Conservation (phyloP, 1,284 basidiomycete species). For the Puccinia novopanici region DNA sequence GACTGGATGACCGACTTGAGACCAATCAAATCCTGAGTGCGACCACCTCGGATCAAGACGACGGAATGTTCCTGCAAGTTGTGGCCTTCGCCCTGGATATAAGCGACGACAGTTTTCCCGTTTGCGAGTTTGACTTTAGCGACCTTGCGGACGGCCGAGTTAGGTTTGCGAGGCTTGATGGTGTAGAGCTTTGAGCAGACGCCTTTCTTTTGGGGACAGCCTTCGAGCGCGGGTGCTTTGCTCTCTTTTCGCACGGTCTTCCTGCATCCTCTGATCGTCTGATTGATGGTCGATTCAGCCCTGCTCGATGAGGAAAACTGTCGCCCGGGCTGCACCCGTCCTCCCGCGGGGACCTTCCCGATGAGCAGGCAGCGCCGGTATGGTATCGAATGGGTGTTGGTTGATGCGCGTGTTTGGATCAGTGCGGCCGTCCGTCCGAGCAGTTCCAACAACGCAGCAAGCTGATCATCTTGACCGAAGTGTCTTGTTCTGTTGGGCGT, state of each 20-base stretch:
- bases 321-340: background rate
- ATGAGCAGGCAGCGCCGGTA: background rate
- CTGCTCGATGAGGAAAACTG: slow-evolving; percentile 69
- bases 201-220: slow-evolving; percentile 81
- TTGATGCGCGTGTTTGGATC: background rate
- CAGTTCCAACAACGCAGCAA: slow-evolving; percentile 22
- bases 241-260: slow-evolving; percentile 60
- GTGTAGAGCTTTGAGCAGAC: slow-evolving; percentile 82
- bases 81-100: slow-evolving; percentile 96
- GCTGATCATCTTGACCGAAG: background rate
- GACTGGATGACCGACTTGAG: slow-evolving; percentile 70
- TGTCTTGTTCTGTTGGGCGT: background rate
- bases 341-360: background rate
- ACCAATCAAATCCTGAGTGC: slow-evolving; percentile 96
- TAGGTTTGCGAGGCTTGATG: slow-evolving; percentile 93
- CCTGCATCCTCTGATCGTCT: slow-evolving; percentile 66
- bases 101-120: slow-evolving; percentile 86
- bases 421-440: slow-evolving; percentile 1
- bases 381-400: background rate
- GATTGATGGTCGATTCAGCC: slow-evolving; percentile 73
- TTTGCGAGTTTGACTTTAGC: slow-evolving; percentile 89
- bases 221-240: slow-evolving; percentile 75
- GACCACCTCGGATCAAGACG: slow-evolving; percentile 86
- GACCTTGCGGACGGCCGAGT: slow-evolving; percentile 96
- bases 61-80: slow-evolving; percentile 98